These are phyloP conservation scores for Cercospora sp. DNA, from an alignment of 2,329 filamentous ascomycete genomes.

Conservation along the genomic window DNA sequence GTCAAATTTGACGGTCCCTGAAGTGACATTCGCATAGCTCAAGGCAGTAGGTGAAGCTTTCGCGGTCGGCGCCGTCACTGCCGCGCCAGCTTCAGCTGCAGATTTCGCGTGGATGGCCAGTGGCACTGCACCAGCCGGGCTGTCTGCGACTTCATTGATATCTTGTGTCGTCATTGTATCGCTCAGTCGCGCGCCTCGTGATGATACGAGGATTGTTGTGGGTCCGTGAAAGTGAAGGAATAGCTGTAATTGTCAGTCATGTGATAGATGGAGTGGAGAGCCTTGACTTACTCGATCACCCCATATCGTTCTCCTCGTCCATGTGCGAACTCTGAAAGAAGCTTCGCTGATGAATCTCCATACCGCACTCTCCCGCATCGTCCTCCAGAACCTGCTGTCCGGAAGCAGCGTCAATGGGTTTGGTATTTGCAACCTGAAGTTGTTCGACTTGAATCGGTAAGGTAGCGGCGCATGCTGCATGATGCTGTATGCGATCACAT, in stretches of 20 bases:
- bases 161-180: constrained; percentile 77
- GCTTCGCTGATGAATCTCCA: constrained; percentile 70
- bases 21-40: constrained; percentile 38
- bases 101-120: constrained; percentile 52
- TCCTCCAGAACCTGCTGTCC: constrained; percentile 69
- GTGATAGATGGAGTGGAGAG: neutral
- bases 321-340: constrained; percentile 70
- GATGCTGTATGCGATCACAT: constrained; percentile 87
- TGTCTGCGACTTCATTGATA: constrained; percentile 85
- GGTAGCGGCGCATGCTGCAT: constrained; percentile 72
- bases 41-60: constrained; percentile 34
- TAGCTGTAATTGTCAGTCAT: constrained; percentile 48
- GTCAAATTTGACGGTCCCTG: constrained; percentile 39
- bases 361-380: constrained; percentile 67
- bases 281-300: constrained; percentile 68
- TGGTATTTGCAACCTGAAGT: constrained; percentile 75
- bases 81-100: constrained; percentile 32
- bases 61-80: constrained; percentile 22
- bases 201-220: constrained; percentile 81
- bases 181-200: constrained; percentile 73
- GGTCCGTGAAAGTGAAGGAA: constrained; percentile 91
- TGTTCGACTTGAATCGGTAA: constrained; percentile 81
- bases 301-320: constrained; percentile 80
- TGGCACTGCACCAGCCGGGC: constrained; percentile 69
- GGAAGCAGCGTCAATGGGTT: constrained; percentile 63